A percentile compares a stretch with the other conserved stretches of the same genome.
Evolutionary conservation across 441 rosid genomes (phyloP).

Genomic region (Gossypium laxum): DNA sequence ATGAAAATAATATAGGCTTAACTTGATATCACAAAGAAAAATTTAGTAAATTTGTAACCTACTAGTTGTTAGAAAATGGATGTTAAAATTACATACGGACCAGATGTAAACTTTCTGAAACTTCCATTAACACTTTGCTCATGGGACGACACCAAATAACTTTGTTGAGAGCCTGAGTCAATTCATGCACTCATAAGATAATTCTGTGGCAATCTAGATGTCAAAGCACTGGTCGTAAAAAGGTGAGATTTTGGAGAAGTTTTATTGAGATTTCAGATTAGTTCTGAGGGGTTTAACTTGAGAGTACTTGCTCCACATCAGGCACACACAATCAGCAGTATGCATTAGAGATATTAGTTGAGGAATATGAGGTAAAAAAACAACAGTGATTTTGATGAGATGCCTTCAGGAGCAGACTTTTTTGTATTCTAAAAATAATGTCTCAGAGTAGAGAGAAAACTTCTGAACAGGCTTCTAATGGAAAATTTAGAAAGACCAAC

Average conservation of each 20-base stretch:
- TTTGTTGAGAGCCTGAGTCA: constrained; percentile 27
- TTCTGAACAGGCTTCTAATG: not conserved
- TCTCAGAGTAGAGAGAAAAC: not conserved
- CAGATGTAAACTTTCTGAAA: constrained; percentile 28
- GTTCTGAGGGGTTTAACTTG: not conserved
- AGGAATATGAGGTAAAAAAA: not conserved
- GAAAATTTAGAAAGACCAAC: not conserved
- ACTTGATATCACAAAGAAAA: not conserved
- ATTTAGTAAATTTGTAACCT: not conserved
- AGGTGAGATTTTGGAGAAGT: not conserved
- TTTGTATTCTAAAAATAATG: not conserved
- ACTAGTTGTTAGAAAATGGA: not conserved
- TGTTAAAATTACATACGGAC: constrained; percentile 19
- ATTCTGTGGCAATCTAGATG: not conserved
- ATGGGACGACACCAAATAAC: constrained; percentile 19
- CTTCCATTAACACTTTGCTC: constrained; percentile 24
- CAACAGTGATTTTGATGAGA: not conserved
- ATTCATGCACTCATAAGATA: not conserved
- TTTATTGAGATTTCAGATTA: not conserved
- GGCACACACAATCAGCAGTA: not conserved
- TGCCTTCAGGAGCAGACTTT: not conserved
- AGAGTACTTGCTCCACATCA: not conserved
- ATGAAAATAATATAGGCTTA: not conserved
- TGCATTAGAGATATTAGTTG: not conserved
- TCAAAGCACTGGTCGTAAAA: not conserved